Conservation (phyloP, 176 grass and related monocot species). For the Triticum timopheevii region DNA sequence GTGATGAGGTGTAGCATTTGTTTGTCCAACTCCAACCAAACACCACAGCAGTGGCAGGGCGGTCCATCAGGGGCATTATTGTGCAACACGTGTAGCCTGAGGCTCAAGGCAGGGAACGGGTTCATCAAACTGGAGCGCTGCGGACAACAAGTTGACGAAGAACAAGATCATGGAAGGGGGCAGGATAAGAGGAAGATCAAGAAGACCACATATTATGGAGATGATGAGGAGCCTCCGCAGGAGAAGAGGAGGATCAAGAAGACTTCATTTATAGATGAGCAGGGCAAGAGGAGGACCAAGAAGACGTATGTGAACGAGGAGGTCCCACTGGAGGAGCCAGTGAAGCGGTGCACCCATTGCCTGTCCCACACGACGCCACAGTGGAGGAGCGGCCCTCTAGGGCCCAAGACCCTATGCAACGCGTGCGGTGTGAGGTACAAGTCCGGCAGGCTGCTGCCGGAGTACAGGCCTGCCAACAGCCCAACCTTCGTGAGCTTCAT, state of each 20-base stretch:
- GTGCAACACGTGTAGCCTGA: constrained; percentile 71
- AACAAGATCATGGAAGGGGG: constrained; percentile 15
- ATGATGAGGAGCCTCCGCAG: constrained; percentile 12
- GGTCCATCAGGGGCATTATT: constrained; percentile 63
- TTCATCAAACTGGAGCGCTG: constrained; percentile 23
- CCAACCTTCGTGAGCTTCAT: constrained; percentile 78
- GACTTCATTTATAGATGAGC: constrained; percentile 2
- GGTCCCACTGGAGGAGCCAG: constrained; percentile 11
- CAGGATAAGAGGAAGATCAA: constrained; percentile 40
- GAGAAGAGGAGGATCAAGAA: constrained; percentile 30
- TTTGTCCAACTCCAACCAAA: constrained; percentile 57
- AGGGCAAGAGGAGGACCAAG: constrained; percentile 38
- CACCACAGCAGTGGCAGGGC: constrained; percentile 68
- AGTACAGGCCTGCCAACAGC: constrained; percentile 95
- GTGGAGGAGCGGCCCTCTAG: constrained; percentile 70
- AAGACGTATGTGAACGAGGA: constrained; percentile 28
- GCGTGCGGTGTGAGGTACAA: constrained; percentile 80
- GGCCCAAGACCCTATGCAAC: constrained; percentile 81
- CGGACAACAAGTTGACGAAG: constrained; percentile 29
- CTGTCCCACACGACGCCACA: constrained; percentile 79
- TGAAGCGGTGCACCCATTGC: constrained; percentile 71
- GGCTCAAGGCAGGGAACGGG: constrained; percentile 61
- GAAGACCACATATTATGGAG: constrained; percentile 22
- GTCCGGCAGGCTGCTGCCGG: constrained; percentile 80
- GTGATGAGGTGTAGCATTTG: constrained; percentile 75